A percentile compares a stretch with the other conserved stretches of the same genome.
These are phyloP conservation scores for Ceratocystis papillata DNA, from an alignment of 2,329 filamentous ascomycete genomes.

Conservation along the genomic window DNA sequence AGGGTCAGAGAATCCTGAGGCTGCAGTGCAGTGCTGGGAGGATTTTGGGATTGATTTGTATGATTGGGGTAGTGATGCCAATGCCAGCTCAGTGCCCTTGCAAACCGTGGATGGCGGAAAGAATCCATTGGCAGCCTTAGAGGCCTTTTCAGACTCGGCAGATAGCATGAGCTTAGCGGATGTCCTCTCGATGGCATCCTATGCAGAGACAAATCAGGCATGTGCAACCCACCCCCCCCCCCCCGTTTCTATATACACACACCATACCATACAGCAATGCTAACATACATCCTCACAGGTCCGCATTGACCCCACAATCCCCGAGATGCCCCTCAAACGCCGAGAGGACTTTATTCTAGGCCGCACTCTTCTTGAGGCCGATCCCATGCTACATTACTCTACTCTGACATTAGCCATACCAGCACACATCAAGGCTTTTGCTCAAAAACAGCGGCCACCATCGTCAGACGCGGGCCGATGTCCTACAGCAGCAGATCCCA, in stretches of 20 bases:
- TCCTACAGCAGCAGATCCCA: conserved; percentile 27
- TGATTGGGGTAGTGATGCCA: conserved; percentile 38
- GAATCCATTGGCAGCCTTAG: conserved; percentile 33
- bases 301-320: conserved; percentile 51
- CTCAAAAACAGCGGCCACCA: background rate
- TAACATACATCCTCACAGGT: conserved; percentile 32
- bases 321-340: conserved; percentile 40
- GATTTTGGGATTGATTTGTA: conserved; percentile 56
- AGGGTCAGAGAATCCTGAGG: conserved; percentile 35
- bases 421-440: conserved; percentile 15
- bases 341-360: conserved; percentile 44
- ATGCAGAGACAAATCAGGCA: conserved; percentile 35
- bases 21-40: conserved; percentile 53
- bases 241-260: background rate
- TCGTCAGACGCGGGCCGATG: background rate
- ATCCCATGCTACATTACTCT: conserved; percentile 31
- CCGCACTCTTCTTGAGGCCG: conserved; percentile 39
- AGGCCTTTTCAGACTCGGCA: conserved; percentile 43
- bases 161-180: conserved; percentile 58
- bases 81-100: background rate
- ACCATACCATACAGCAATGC: conserved; percentile 6
- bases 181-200: conserved; percentile 42
- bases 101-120: conserved; percentile 25
- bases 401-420: conserved; percentile 3
- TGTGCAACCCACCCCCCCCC: conserved; percentile 7